A percentile compares a stretch with the other conserved stretches of the same genome.
Evolutionary conservation across 805 yeast genomes (phyloP).

Genomic region (Nakazawaea ambrosiae): DNA sequence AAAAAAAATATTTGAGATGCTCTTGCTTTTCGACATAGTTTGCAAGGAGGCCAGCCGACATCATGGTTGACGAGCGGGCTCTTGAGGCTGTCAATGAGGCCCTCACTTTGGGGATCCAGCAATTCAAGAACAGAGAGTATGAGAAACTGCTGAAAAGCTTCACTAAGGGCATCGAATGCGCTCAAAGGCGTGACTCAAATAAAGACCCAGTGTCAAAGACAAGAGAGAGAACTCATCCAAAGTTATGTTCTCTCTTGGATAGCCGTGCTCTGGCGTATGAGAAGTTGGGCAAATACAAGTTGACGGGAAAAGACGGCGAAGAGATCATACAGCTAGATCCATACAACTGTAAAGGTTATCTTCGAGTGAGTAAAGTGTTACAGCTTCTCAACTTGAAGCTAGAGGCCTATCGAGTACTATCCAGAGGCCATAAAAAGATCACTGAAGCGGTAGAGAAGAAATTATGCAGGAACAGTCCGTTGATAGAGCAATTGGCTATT

Average conservation of each 20-base stretch:
- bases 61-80: too few species aligned
- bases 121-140: conserved; percentile 3
- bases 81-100: conserved; percentile 6
- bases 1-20: too few species aligned
- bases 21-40: too few species aligned
- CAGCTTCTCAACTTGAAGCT: conserved; percentile 17
- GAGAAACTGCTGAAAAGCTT: conserved; percentile 9
- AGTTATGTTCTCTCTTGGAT: conserved; percentile 23
- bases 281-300: conserved; percentile 25
- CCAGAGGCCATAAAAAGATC: conserved; percentile 31
- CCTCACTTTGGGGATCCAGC: conserved; percentile 5
- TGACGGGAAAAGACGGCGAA: conserved; percentile 32
- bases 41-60: too few species aligned
- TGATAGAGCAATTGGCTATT: conserved; percentile 21
- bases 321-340: conserved; percentile 31
- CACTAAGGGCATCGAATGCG: conserved; percentile 7
- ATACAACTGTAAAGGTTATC: conserved; percentile 40
- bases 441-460: conserved; percentile 23
- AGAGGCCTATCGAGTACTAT: conserved; percentile 30
- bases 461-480: conserved; percentile 24
- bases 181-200: conserved; percentile 1
- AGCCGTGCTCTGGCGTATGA: conserved; percentile 44
- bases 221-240: conserved; percentile 2
- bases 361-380: conserved; percentile 34
- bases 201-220: background rate